A percentile compares a stretch with the other conserved stretches of the same genome.
Conservation (phyloP, 2,329 filamentous ascomycete species). For the Diaporthe sp. region DNA sequence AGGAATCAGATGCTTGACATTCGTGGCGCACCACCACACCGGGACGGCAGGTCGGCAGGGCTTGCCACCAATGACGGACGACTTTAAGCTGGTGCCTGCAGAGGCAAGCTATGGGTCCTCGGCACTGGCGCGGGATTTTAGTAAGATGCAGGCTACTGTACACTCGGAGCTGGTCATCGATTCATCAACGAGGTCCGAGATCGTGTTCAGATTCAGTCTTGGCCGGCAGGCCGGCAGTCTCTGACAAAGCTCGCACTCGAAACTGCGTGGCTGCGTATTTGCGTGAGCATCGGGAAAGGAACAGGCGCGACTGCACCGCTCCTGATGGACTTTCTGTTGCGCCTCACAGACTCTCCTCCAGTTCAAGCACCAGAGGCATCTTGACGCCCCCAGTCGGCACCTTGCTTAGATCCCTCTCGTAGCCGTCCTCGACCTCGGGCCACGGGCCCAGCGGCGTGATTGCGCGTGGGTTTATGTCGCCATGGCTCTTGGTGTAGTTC, state of each 20-base stretch:
- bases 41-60: neutral
- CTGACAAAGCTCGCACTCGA: neutral
- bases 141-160: slow-evolving; percentile 1
- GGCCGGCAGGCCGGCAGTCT: neutral
- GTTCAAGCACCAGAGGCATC: slow-evolving; percentile 54
- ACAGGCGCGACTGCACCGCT: neutral
- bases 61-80: slow-evolving; percentile 23
- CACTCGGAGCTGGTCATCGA: neutral
- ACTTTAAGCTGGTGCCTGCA: slow-evolving; percentile 33
- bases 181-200: neutral
- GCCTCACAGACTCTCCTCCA: slow-evolving; percentile 43
- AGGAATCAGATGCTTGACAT: slow-evolving; percentile 25
- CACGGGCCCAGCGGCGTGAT: slow-evolving; percentile 75
- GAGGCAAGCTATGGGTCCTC: slow-evolving; percentile 15
- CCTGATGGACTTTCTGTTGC: neutral
- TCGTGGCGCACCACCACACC: slow-evolving; percentile 15
- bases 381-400: slow-evolving; percentile 60
- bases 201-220: neutral
- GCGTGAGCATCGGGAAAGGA: neutral
- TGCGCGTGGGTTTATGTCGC: slow-evolving; percentile 69
- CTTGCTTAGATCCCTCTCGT: slow-evolving; percentile 61
- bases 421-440: slow-evolving; percentile 67
- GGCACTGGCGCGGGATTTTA: slow-evolving; percentile 6
- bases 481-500: slow-evolving; percentile 71
- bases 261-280: neutral